Percentiles rank a stretch among this genome's conserved stretches.
Evolutionary conservation across 441 rosid species (phyloP).

Genomic region (Breynia disticha): DNA sequence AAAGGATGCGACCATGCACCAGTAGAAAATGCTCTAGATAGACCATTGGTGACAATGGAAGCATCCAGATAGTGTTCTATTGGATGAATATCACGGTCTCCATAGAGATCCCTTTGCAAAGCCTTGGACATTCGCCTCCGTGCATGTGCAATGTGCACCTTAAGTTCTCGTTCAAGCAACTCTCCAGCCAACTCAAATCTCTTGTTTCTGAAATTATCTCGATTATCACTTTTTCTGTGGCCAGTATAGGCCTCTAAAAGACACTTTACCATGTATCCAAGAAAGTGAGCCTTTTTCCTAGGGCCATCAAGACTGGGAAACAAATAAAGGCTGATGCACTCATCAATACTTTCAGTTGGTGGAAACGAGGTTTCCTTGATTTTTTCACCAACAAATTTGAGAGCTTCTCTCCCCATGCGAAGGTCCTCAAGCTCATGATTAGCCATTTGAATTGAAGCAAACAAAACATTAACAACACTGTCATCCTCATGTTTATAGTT

Average conservation of each 20-base stretch:
- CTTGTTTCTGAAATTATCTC: slow-evolving; percentile 82
- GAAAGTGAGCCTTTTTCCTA: slow-evolving; percentile 67
- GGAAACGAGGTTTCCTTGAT: slow-evolving; percentile 53
- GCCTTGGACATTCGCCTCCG: slow-evolving; percentile 63
- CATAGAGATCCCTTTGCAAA: slow-evolving; percentile 65
- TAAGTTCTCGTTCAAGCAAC: slow-evolving; percentile 75
- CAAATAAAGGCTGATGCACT: slow-evolving; percentile 45
- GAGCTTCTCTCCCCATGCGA: slow-evolving; percentile 34
- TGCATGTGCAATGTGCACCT: slow-evolving; percentile 68
- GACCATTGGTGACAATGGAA: slow-evolving; percentile 78
- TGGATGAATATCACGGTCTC: slow-evolving; percentile 47
- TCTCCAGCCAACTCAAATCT: slow-evolving; percentile 84
- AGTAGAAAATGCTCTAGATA: slow-evolving; percentile 87
- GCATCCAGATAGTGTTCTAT: slow-evolving; percentile 86
- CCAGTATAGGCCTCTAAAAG: slow-evolving; percentile 64
- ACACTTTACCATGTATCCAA: slow-evolving; percentile 86
- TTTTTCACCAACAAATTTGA: slow-evolving; percentile 23
- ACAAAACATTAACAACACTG: slow-evolving; percentile 42
- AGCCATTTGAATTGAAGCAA: slow-evolving; percentile 62
- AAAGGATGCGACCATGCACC: slow-evolving; percentile 95
- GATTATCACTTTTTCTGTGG: slow-evolving; percentile 61
- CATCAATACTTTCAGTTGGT: slow-evolving; percentile 50
- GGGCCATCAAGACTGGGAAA: slow-evolving; percentile 56
- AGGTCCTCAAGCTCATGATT: slow-evolving; percentile 47
- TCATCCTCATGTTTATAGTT: slow-evolving; percentile 47